Evolutionary conservation across 1,284 basidiomycete species (phyloP).

Genomic region (Meripilus lineatus): DNA sequence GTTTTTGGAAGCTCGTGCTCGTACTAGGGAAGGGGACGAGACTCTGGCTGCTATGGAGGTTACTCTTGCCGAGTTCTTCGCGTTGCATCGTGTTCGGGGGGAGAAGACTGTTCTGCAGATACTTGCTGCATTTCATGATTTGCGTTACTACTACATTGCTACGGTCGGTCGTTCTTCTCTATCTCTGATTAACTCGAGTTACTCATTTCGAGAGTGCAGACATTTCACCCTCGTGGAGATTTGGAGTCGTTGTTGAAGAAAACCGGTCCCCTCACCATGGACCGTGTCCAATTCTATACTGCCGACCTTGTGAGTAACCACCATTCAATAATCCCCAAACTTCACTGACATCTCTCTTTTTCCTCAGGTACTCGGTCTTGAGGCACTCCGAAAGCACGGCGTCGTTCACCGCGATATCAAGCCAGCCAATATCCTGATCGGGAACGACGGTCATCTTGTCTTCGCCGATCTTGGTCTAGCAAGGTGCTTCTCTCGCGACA

Average conservation of each 20-base stretch:
- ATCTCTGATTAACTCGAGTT: not conserved
- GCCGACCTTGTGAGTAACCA: not conserved
- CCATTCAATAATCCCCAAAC: not conserved
- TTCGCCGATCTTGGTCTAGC: slow-evolving; percentile 62
- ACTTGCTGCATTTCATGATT: not conserved
- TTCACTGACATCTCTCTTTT: not conserved
- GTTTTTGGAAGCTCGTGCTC: no score
- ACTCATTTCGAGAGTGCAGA: not conserved
- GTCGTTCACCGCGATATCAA: slow-evolving; percentile 68
- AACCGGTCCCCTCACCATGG: not conserved
- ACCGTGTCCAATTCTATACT: not conserved
- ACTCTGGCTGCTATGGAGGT: not conserved
- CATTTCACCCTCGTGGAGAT: not conserved
- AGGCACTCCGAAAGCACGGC: slow-evolving; percentile 30
- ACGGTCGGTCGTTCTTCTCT: not conserved
- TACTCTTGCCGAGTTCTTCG: not conserved
- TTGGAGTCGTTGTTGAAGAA: not conserved
- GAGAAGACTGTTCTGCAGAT: not conserved
- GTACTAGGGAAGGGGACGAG: no score
- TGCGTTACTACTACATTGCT: not conserved
- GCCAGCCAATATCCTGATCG: slow-evolving; percentile 58
- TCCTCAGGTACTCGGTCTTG: not conserved
- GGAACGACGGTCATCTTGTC: slow-evolving; percentile 42
- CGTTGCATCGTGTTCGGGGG: not conserved
- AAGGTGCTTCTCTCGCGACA: not conserved